Evolutionary conservation across 768 basidiomycete genomes (phyloP).

Genomic region (Gymnopilus dilepis): DNA sequence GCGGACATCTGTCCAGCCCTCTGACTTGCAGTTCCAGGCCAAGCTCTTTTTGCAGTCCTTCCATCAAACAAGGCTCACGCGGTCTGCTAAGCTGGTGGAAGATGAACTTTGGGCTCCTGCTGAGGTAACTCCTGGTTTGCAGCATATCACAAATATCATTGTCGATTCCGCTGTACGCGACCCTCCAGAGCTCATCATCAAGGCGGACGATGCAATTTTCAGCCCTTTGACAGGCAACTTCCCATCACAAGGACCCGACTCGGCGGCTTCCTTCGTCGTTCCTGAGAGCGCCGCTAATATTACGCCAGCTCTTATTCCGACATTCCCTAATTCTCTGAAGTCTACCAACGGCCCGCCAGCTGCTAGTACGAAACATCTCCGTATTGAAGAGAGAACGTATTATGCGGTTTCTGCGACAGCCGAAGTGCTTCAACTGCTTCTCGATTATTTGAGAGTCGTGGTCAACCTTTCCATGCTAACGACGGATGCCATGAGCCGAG

Average conservation of each 20-base stretch:
- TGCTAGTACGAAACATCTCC: constrained; percentile 60
- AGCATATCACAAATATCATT: constrained; percentile 74
- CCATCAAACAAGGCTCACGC: constrained; percentile 80
- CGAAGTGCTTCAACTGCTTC: constrained; percentile 69
- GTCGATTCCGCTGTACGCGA: constrained; percentile 85
- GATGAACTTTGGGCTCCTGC: constrained; percentile 93
- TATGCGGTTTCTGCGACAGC: constrained; percentile 88
- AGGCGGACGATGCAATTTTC: constrained; percentile 34
- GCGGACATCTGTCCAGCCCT: neutral
- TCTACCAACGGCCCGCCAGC: constrained; percentile 12
- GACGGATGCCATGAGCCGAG: constrained; percentile 92
- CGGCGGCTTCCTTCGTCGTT: neutral
- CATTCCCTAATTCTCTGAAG: constrained; percentile 7
- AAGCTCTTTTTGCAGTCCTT: constrained; percentile 87
- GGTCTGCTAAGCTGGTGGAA: constrained; percentile 89
- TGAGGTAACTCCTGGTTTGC: constrained; percentile 70
- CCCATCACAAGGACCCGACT: constrained; percentile 10
- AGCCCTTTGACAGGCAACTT: constrained; percentile 25
- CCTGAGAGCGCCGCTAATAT: constrained; percentile 11
- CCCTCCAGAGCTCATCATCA: constrained; percentile 66
- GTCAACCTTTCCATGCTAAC: constrained; percentile 88
- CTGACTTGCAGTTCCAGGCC: constrained; percentile 52
- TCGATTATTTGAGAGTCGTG: constrained; percentile 88
- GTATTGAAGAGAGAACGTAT: constrained; percentile 84
- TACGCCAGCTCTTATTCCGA: constrained; percentile 19